phyloP scores from a whole-genome alignment of 768 basidiomycete species.

The Hypholoma fasciculare region DNA sequence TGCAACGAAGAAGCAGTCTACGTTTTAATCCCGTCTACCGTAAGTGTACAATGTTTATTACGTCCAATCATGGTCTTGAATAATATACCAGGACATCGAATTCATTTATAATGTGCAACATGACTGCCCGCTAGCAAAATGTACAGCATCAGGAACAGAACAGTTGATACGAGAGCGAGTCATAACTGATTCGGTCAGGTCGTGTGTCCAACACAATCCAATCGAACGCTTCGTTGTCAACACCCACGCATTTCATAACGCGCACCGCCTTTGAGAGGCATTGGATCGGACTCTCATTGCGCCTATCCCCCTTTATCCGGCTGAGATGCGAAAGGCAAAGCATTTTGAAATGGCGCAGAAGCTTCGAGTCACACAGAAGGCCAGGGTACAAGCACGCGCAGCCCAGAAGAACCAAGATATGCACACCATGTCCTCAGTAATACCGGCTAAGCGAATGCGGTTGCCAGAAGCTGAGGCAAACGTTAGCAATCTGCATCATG shows the following conservation, averaged over 20 bases:
- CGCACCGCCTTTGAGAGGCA: slow-evolving; percentile 10
- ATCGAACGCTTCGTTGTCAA: slow-evolving; percentile 15
- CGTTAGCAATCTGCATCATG: too few relatives aligned
- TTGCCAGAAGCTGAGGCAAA: too few relatives aligned
- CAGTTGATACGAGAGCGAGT: slow-evolving; percentile 10
- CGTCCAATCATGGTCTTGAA: not conserved
- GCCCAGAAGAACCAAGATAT: too few relatives aligned
- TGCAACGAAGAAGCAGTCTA: not conserved
- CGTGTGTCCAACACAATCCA: slow-evolving; percentile 13
- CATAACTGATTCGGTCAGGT: not conserved
- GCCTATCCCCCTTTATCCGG: slow-evolving; percentile 6
- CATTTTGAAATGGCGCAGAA: too few relatives aligned
- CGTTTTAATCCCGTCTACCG: not conserved
- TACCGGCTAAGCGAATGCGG: too few relatives aligned
- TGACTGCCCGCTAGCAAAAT: slow-evolving; percentile 17
- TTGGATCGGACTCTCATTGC: slow-evolving; percentile 10
- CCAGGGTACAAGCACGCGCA: too few relatives aligned
- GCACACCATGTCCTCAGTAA: too few relatives aligned
- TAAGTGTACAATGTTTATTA: not conserved
- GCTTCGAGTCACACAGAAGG: too few relatives aligned
- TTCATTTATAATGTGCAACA: slow-evolving; percentile 24
- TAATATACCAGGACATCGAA: slow-evolving; percentile 7
- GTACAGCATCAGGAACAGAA: slow-evolving; percentile 14
- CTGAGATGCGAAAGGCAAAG: too few relatives aligned
- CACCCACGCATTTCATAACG: slow-evolving; percentile 19